Evolutionary conservation across 305 asterid genomes (phyloP).

Genomic region (Fraxinus nigra): DNA sequence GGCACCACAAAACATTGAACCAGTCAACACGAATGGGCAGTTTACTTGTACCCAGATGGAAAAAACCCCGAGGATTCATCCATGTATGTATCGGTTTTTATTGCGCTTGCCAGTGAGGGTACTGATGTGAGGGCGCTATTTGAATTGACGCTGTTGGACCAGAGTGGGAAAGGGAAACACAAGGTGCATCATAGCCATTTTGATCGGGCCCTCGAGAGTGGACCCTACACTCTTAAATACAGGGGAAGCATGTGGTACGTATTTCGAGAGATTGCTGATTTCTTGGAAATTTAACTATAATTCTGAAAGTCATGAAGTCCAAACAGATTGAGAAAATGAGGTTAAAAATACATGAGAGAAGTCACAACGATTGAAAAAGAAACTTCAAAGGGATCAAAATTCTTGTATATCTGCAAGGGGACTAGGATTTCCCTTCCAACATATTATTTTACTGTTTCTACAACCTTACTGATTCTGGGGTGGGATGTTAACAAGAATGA

Average conservation of each 20-base stretch:
- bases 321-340: background rate
- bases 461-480: background rate
- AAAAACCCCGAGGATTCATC: constrained; percentile 80
- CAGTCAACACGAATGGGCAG: constrained; percentile 36
- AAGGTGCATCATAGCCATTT: constrained; percentile 94
- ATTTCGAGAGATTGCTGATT: background rate
- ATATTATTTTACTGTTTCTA: too few species aligned
- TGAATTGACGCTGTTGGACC: constrained; percentile 88
- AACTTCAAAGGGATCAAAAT: background rate
- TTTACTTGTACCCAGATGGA: constrained; percentile 90
- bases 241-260: constrained; percentile 95
- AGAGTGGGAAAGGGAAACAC: constrained; percentile 83
- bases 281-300: background rate
- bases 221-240: constrained; percentile 87
- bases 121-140: constrained; percentile 86
- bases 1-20: background rate
- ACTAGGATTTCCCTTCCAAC: too few species aligned
- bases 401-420: too few species aligned
- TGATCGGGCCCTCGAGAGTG: constrained; percentile 87
- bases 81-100: constrained; percentile 70
- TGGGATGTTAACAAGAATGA: background rate
- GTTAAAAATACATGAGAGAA: background rate
- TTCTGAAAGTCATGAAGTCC: background rate
- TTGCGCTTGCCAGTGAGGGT: constrained; percentile 87
- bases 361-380: background rate